Evolutionary conservation across 352 stramenopile species (phyloP), one percentile per base, ranked within the genome.

Genomic region (Pythium coloratum): DNA sequence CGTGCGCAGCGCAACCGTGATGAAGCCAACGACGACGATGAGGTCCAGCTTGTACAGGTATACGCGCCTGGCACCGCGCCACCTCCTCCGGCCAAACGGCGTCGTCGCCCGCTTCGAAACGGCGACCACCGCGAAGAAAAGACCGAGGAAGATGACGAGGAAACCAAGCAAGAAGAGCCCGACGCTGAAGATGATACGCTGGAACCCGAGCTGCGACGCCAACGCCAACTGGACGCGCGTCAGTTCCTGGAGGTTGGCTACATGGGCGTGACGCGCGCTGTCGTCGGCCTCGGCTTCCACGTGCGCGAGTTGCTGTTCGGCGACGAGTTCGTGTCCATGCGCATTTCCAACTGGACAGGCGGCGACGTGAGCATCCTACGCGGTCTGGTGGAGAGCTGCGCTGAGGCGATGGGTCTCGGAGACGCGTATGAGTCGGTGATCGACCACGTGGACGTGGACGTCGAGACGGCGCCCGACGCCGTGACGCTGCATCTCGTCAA

Each of bases 301-400:
- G 44, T 50, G 16, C n/a, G 44, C 1, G 44, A 26, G n/a, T 13
- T 50, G 44, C 44, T 50, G 16, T 50, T 50, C n/a, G 44, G 3
- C 3, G 44, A 50, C 16, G 44, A 50, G 44, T 50, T 50, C n/a
- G 44, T 26, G 44, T 50, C 44, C 14, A 20, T 50, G 16, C 44
- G n/a, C 44, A 50, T 50, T 26, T 28, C 44, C 44, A 50, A 50
- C 44, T 50, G 44, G 44, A 50, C n/a, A 50, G 44, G 44, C 44
- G 44, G 44, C 16, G 44, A 50, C 16, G 16, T 26, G 44, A 50
- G 16, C 44, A 50, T 50, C 16, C 44, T 50, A 26, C n/a, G 44
- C n/a, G 44, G 0, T 6, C 14, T 50, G 18, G n/a, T 50, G 16
- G 44, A 50, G 14, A 50, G 6, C 44, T 50, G n/a, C 16, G 44